phyloP scores from a whole-genome alignment of 257 asterid genomes.

The Eucommia ulmoides region DNA sequence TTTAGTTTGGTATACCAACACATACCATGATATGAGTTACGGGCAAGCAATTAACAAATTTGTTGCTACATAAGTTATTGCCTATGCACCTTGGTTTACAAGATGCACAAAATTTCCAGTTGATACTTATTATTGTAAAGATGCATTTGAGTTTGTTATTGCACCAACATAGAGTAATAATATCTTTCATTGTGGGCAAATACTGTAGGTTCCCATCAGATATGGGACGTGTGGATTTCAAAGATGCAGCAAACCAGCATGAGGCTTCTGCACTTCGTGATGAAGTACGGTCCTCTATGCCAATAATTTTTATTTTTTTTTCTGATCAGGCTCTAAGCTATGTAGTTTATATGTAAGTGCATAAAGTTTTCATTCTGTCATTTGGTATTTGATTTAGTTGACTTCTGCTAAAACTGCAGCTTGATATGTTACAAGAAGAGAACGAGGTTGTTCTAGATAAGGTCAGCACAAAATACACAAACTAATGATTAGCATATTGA shows the following conservation, averaged over 20 bases:
- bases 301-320: slow-evolving; percentile 3
- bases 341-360: no score
- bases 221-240: slow-evolving; percentile 45
- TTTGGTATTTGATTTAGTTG: slow-evolving; percentile 9
- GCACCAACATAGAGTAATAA: no score
- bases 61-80: no score
- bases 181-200: slow-evolving; percentile 14
- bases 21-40: no score
- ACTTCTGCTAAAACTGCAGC: slow-evolving; percentile 47
- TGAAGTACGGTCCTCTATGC: slow-evolving; percentile 46
- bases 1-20: no score
- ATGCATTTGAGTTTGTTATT: no score
- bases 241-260: slow-evolving; percentile 61
- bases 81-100: no score
- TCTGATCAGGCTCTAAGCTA: slow-evolving; percentile 7
- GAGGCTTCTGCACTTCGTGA: slow-evolving; percentile 92
- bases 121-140: no score
- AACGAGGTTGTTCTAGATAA: slow-evolving; percentile 69
- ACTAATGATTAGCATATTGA: not conserved
- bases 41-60: no score
- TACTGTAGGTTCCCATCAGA: slow-evolving; percentile 58
- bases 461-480: slow-evolving; percentile 31
- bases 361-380: no score
- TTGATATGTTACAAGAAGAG: slow-evolving; percentile 96
- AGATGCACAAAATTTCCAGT: no score